Percentiles rank a stretch among this genome's conserved stretches.
Conservation (phyloP, 108 stramenopile genomes). For the Aurantiochytrium sp. region DNA sequence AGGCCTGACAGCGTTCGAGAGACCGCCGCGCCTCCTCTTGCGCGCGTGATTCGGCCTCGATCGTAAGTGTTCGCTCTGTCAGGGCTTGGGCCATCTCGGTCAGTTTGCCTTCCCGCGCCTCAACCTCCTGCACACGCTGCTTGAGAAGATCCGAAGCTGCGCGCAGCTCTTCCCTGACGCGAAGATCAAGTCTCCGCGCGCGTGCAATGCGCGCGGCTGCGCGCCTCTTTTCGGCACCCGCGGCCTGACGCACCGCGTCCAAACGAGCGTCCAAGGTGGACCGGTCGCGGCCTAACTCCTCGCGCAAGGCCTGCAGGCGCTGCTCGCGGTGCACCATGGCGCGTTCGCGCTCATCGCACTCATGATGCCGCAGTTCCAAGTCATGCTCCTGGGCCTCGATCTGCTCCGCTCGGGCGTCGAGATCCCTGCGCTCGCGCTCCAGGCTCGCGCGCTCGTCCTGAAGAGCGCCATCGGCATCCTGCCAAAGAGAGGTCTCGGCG, state of each 20-base stretch:
- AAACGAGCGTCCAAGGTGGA: neutral
- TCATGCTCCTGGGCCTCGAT: neutral
- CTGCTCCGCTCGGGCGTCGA: neutral
- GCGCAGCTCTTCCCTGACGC: neutral
- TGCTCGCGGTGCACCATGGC: neutral
- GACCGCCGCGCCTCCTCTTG: neutral
- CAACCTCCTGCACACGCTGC: neutral
- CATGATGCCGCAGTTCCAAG: neutral
- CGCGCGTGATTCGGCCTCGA: neutral
- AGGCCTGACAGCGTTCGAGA: neutral
- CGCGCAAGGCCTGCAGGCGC: neutral
- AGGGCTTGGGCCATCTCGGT: neutral
- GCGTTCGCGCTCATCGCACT: neutral
- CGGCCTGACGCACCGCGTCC: neutral
- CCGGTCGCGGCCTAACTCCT: neutral
- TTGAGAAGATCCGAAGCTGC: neutral
- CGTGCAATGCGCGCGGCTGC: neutral
- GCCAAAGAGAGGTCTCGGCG: neutral
- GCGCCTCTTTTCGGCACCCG: neutral
- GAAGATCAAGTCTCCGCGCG: neutral
- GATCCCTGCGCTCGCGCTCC: neutral
- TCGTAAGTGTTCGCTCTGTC: neutral
- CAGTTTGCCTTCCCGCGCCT: neutral
- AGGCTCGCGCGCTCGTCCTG: neutral
- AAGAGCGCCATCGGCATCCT: neutral